A percentile compares a stretch with the other conserved stretches of the same genome.
Evolutionary conservation across 139 green algal genomes (phyloP).

Genomic region (Closterium sp.): DNA sequence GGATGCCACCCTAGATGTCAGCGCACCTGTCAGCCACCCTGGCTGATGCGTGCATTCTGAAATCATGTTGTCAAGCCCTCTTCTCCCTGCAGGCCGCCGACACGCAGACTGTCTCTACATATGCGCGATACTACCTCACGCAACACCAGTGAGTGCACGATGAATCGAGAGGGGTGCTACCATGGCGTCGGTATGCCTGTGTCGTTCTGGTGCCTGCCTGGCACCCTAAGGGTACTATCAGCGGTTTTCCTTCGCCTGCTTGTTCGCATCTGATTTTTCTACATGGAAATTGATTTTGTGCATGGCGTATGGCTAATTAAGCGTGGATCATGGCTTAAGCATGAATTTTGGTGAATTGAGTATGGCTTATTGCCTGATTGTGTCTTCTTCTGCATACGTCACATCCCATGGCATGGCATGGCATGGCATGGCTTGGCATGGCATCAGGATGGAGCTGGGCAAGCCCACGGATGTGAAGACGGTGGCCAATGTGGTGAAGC

Average conservation of each 20-base stretch:
- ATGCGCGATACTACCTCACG: constrained; percentile 47
- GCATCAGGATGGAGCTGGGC: constrained; percentile 59
- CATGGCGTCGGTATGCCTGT: constrained; percentile 37
- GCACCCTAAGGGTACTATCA: background rate
- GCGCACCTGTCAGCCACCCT: background rate
- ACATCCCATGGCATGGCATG: background rate
- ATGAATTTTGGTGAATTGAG: too few species aligned
- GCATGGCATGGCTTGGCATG: background rate
- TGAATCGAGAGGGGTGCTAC: constrained; percentile 33
- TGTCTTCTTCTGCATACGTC: background rate
- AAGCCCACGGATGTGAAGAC: constrained; percentile 67
- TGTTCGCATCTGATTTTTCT: background rate
- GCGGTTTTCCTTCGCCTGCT: background rate
- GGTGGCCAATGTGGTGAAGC: constrained; percentile 80
- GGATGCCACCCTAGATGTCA: background rate
- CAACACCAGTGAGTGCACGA: constrained; percentile 42
- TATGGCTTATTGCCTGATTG: background rate
- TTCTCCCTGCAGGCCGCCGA: constrained; percentile 54
- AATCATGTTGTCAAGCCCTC: background rate
- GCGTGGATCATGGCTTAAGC: too few species aligned
- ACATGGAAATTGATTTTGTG: background rate
- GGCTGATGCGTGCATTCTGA: background rate
- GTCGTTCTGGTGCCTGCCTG: background rate
- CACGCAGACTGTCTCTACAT: constrained; percentile 55
- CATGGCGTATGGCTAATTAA: too few species aligned